phyloP scores from a whole-genome alignment of 345 rosid species.

The Arabidopsis arenosa region DNA sequence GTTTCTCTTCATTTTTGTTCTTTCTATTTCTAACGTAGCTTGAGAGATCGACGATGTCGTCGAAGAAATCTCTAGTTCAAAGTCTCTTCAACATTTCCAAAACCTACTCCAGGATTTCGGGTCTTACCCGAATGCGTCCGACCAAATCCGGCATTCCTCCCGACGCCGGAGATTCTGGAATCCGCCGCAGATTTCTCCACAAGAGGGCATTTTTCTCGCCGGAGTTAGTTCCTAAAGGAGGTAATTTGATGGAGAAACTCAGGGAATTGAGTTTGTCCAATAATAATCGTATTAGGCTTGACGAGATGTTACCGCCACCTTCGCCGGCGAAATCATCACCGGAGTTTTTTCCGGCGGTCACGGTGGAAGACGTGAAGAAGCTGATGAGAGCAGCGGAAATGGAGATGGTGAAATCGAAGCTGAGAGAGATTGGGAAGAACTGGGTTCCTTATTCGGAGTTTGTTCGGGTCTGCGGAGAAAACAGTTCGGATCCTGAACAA shows the following conservation, averaged over 20 bases:
- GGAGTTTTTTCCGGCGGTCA: conserved; percentile 44
- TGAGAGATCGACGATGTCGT: conserved; percentile 56
- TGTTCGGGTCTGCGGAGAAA: conserved; percentile 66
- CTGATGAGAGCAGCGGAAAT: conserved; percentile 72
- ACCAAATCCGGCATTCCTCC: conserved; percentile 49
- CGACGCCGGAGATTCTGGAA: conserved; percentile 69
- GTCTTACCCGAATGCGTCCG: conserved; percentile 46
- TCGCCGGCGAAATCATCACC: conserved; percentile 30
- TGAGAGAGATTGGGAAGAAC: conserved; percentile 57
- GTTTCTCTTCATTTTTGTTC: neutral
- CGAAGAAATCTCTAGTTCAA: conserved; percentile 69
- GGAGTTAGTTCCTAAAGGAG: conserved; percentile 51
- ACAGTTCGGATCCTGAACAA: conserved; percentile 63
- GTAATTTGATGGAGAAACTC: conserved; percentile 60
- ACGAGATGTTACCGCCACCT: conserved; percentile 55
- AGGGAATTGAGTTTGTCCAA: conserved; percentile 52
- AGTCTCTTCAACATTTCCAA: conserved; percentile 66
- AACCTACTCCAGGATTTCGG: conserved; percentile 48
- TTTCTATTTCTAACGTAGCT: neutral
- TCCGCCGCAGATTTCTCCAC: conserved; percentile 75
- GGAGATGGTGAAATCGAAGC: conserved; percentile 71
- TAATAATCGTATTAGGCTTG: conserved; percentile 63
- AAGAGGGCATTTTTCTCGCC: conserved; percentile 55
- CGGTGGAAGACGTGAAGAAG: conserved; percentile 82
- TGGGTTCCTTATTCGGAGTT: conserved; percentile 77